Base-by-base conservation (phyloP, 2,329 filamentous ascomycete species). In the Diaporthe aspalathi region DNA sequence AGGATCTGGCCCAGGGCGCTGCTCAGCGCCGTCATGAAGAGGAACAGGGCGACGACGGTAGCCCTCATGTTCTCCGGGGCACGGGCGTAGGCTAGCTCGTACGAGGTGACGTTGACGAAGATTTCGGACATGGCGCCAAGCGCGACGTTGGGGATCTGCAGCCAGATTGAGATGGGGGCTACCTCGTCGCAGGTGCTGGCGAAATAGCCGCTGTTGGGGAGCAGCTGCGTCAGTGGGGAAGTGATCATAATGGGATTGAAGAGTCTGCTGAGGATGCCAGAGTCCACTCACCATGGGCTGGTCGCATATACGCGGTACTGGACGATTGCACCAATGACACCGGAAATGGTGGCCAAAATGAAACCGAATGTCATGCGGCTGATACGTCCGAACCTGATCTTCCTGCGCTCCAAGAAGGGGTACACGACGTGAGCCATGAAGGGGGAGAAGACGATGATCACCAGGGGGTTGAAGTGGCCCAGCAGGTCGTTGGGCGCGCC, bases 41-140 rank as follows among this genome's bases (percentile, higher is more conserved):
- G 80, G 75, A 84, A 88, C 71, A 90, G 81, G 0, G 88, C 84
- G 76, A 88, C 84, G 35, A 90, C 86, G 17, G 88, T 85, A 3
- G 86, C 86, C 76, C 88, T 86, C 90, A 93, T 92, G 76, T 88
- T 87, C 68, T 86, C 85, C 2, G 91, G 91, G 0, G 91, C 89
- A 77, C 92, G 91, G 76, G 89, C 90, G 80, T 89, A 93, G 9
- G 90, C 91, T 73, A 92, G 90, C 78, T 93, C 91, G 60, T 91
- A 85, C 60, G 87, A 84, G 1, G 90, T 91, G 67, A 92, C 89
- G 60, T 88, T 89, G 43, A 86, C 85, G 74, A 90, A 87, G 74
- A 90, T 86, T 77, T 90, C 87, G 1, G 85, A 84, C 32, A 87
- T 80, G 29, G 85, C 87, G 49, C 87, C 85, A 2, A 89, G 81